Conservation (phyloP, 1,284 basidiomycete species). For the Cystobasidiaceae sp. region DNA sequence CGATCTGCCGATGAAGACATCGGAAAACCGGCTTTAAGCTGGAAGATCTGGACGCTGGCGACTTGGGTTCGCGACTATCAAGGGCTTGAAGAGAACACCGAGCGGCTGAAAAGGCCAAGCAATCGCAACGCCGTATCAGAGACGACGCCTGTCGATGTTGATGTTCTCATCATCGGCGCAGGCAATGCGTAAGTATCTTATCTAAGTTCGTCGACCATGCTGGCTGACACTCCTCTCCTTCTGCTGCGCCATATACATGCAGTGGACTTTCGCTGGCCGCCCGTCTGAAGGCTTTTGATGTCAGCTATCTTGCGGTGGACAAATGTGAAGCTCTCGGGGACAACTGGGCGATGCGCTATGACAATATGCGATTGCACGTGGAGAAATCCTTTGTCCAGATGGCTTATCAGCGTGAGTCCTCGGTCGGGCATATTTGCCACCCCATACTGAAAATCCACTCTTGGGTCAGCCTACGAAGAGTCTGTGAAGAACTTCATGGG, state of each 20-base stretch:
- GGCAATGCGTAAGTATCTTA: not conserved
- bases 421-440: no score
- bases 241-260: no score
- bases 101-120: not conserved
- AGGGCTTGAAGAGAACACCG: not conserved
- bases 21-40: not conserved
- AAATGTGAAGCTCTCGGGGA: not conserved
- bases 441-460: no score
- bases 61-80: not conserved
- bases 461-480: constrained; percentile 5
- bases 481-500: not conserved
- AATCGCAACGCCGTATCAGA: not conserved
- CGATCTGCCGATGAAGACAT: no score
- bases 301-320: not conserved
- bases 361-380: not conserved
- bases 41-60: not conserved
- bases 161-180: not conserved
- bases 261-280: not conserved
- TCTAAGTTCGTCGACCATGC: no score
- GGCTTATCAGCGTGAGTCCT: not conserved
- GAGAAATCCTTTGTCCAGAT: not conserved
- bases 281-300: not conserved
- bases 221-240: no score
- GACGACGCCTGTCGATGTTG: not conserved
- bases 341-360: not conserved